Percentiles rank a stretch among this genome's conserved stretches.
Evolutionary conservation across 2,329 filamentous ascomycete species (phyloP).

Genomic region (Fusarium sp.): DNA sequence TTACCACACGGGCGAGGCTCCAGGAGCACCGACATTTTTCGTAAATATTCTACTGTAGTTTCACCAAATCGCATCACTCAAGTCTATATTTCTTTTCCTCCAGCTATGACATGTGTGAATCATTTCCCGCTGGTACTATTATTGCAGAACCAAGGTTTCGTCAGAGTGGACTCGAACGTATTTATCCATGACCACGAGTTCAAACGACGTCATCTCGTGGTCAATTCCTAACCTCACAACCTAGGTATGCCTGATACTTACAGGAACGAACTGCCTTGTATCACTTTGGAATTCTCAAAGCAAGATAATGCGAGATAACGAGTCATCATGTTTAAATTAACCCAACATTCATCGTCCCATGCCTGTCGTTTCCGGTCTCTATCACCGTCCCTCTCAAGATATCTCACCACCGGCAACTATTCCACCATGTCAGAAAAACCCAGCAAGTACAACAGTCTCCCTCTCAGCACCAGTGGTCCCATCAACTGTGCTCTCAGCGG

Average conservation of each 20-base stretch:
- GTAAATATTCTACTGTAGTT: neutral
- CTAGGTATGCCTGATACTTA: neutral
- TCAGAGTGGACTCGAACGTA: constrained; percentile 29
- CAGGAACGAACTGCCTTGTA: neutral
- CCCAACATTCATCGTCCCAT: constrained; percentile 3
- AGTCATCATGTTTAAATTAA: constrained; percentile 16
- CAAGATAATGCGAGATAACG: neutral
- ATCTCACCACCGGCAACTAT: constrained; percentile 6
- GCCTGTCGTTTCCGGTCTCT: neutral
- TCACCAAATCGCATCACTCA: neutral
- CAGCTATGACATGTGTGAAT: too few species aligned
- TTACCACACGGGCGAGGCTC: constrained; percentile 60
- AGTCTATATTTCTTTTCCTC: neutral
- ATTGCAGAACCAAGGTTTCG: constrained; percentile 19
- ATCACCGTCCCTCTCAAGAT: neutral
- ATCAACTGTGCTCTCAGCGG: constrained; percentile 51
- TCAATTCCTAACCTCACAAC: neutral
- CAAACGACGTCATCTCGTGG: constrained; percentile 32
- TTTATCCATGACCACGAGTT: neutral
- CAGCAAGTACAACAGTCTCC: constrained; percentile 47
- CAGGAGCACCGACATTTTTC: constrained; percentile 57
- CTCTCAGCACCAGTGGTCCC: constrained; percentile 49
- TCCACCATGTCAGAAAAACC: constrained; percentile 31
- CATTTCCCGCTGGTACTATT: neutral
- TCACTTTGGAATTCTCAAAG: neutral